Base-by-base conservation (phyloP, 108 stramenopile species). In the Nitzschia palea region DNA sequence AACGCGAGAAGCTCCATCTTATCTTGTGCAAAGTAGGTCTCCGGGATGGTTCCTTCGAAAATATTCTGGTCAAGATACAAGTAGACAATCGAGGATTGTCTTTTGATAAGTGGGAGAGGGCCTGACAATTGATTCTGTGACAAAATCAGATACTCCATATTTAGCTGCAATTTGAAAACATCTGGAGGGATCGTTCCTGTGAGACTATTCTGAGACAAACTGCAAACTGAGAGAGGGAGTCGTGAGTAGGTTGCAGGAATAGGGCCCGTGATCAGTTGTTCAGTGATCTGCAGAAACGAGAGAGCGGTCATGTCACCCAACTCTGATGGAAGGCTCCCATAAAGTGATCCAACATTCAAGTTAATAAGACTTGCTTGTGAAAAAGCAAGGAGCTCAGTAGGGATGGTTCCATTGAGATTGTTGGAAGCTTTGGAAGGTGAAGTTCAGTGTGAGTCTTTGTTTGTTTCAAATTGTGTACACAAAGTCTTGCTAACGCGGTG, bases 261-360 rank as follows among this genome's bases (percentile, higher is more conserved):
- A 12, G 62, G 44, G 0, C 74, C 74, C 9, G 67, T 55, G 17
- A 76, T 29, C 25, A 33, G 35, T 23, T 69, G 57, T 15, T 50
- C 44, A 4, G 25, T 26, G 31, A 76, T 35, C 22, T 47, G 50
- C 26, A 76, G 45, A 40, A 28, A 55, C 57, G 76, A 37, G 54
- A 78, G 47, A 55, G 77, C 67, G 12, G 31, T 67, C 57, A 79
- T 54, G 5, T 57, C 44, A 15, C 26, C 44, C 17, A 76, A 25
- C 23, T 42, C 47, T 15, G 57, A 14, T 26, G 83, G 83, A 2
- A 84, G 47, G 5, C 54, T 71, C 26, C 82, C 82, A 40, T 23
- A 14, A 2, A 60, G 4, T 12, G 47, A 48, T 4, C 15, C 18
- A 32, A 23, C 40, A 17, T 3, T 42, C 25, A 54, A 8, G 50